These are phyloP conservation scores for Ophiostoma fasciatum DNA, from an alignment of 2,329 filamentous ascomycete species.

Conservation along the genomic window DNA sequence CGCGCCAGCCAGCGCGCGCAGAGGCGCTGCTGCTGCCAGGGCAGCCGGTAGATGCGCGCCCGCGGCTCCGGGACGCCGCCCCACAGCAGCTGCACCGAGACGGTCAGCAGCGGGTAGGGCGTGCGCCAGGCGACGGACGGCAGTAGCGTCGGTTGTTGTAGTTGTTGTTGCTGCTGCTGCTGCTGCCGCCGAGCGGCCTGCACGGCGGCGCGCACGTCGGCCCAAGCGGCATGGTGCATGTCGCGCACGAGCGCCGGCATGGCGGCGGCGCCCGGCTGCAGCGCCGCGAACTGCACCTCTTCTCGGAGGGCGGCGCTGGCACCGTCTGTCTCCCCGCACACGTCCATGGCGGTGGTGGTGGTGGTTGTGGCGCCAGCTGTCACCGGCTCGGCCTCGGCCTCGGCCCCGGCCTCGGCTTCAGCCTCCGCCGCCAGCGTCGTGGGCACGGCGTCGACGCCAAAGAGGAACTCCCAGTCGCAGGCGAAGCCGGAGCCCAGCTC, in stretches of 20 bases:
- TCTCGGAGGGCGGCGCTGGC: neutral
- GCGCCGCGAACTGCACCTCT: constrained; percentile 7
- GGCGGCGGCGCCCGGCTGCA: neutral
- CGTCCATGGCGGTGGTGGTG: constrained; percentile 1
- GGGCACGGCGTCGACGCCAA: constrained; percentile 22
- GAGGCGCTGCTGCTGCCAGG: constrained; percentile 36
- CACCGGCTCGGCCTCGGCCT: neutral
- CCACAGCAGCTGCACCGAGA: constrained; percentile 50
- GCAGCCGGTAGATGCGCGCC: constrained; percentile 77
- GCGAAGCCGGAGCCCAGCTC: constrained; percentile 72
- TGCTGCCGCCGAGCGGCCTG: constrained; percentile 14
- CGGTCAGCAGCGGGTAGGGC: constrained; percentile 31
- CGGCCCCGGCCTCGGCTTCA: neutral
- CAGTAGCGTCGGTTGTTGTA: no score
- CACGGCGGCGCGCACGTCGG: constrained; percentile 16
- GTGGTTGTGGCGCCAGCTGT: no score
- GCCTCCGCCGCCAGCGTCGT: neutral
- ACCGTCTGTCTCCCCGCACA: neutral
- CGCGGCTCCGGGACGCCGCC: constrained; percentile 57
- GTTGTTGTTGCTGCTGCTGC: constrained; percentile 7
- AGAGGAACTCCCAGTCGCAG: constrained; percentile 68
- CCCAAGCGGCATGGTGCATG: constrained; percentile 10
- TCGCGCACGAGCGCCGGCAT: constrained; percentile 5
- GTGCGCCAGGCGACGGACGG: no score
- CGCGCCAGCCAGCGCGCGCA: constrained; percentile 53